Percentiles rank a stretch among this genome's conserved stretches.
These are phyloP conservation scores for Tritrichomonas foetus DNA, from an alignment of 208 protist genomes.

Conservation along the genomic window DNA sequence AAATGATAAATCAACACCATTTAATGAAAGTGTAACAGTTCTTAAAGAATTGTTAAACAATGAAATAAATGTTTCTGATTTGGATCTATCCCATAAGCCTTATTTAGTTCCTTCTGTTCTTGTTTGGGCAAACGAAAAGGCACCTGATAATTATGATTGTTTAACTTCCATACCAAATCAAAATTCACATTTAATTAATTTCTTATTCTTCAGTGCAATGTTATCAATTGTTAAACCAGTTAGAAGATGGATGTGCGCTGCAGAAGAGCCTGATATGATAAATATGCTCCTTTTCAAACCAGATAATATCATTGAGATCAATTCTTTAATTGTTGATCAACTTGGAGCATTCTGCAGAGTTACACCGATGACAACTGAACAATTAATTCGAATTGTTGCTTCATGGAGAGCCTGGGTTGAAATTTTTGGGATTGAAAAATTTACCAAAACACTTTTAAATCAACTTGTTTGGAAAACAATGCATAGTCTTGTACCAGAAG, in stretches of 20 bases:
- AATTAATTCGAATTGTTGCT: not conserved
- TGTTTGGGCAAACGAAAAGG: not conserved
- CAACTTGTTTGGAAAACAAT: conserved; percentile 8
- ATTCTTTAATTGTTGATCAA: not conserved
- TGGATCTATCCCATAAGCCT: not conserved
- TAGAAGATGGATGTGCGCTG: not conserved
- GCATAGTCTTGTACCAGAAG: not conserved
- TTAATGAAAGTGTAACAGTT: not conserved
- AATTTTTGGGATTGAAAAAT: not conserved
- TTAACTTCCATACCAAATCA: not conserved
- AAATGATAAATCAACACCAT: not conserved
- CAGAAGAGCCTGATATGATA: not conserved
- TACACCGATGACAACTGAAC: not conserved
- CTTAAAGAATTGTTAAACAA: not conserved
- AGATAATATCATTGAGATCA: not conserved
- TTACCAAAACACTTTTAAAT: not conserved
- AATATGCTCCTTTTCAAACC: not conserved
- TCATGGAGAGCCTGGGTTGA: not conserved
- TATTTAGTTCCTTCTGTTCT: not conserved
- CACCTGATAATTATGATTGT: not conserved
- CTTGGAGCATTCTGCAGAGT: not conserved
- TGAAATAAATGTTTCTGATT: not conserved
- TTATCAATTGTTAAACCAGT: not conserved
- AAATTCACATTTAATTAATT: not conserved
- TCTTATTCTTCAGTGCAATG: not conserved